Evolutionary conservation across 495 filamentous ascomycete genomes (phyloP), one percentile per base, ranked within the genome.

Genomic region (Thermothielavioides terrestris): DNA sequence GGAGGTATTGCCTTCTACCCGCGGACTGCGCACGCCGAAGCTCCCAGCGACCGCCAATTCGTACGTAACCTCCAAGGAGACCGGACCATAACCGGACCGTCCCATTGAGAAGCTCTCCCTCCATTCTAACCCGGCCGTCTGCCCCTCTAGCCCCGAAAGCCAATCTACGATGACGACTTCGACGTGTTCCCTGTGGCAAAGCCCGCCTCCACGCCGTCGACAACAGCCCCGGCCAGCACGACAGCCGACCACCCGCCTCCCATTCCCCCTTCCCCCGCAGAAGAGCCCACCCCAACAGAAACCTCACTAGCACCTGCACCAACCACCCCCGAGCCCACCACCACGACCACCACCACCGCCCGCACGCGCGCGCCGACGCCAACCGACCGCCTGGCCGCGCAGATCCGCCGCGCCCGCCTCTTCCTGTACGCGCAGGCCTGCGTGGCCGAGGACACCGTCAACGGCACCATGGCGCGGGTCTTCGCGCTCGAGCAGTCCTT

Each of bases 121-220:
- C 27, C 14, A 9, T 14, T 26, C 49, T 46, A 46, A 54, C 51
- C 27, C 23, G 8, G 11, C 30, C 42, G 34, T 40, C 54, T 25
- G 32, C 45, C 30, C 14, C n/a, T 43, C 31, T 58, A 72, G 68
- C 58, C 76, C 64, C 84, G 81, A 59, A 94, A 94, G 74, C 80
- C 89, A 42, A 92, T 95, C 71, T 95, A 94, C 76, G 86, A 91
- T 64, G 81, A 90, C 67, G 79, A 87, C 68, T 74, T 77, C 65
- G 63, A 74, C 58, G 60, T 52, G 68, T 68, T 56, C 62, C 72
- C 57, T 49, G 66, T 49, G 54, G 34, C 66, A 1, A 56, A 58
- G 25, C 20, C 59, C 38, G 32, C 41, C 36, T 32, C 57, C 34
- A 15, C 46, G 42, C 47, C 50, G 32, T 54, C 45, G 35, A 47